Conservation (phyloP, 2,329 filamentous ascomycete species). For the Coleophoma eucalyptorum region DNA sequence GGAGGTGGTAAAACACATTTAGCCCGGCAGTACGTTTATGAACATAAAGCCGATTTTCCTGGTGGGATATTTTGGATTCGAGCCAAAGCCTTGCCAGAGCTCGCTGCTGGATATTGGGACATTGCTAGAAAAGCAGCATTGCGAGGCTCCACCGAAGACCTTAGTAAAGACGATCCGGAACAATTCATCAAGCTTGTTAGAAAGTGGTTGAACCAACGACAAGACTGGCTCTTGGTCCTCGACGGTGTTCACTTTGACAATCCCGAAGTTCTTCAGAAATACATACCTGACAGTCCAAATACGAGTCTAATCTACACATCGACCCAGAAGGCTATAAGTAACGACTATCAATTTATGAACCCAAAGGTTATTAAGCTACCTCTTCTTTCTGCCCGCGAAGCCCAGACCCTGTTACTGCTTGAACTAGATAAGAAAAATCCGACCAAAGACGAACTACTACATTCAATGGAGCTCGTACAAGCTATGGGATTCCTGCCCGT, state of each 20-base stretch:
- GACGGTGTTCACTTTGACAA: conserved; percentile 62
- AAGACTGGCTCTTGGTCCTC: conserved; percentile 65
- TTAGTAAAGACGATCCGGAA: conserved; percentile 26
- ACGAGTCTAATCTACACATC: conserved; percentile 68
- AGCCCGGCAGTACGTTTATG: conserved; percentile 63
- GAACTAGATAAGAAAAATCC: conserved; percentile 58
- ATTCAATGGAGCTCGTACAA: conserved; percentile 58
- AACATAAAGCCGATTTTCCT: conserved; percentile 53
- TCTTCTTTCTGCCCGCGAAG: conserved; percentile 51
- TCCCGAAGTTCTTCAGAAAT: conserved; percentile 49
- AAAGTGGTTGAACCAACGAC: conserved; percentile 55
- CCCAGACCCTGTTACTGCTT: conserved; percentile 55
- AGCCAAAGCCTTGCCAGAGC: conserved; percentile 54
- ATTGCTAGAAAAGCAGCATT: conserved; percentile 56
- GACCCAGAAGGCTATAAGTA: conserved; percentile 52
- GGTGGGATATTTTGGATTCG: conserved; percentile 70
- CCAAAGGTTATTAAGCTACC: conserved; percentile 53
- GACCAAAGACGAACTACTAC: conserved; percentile 47
- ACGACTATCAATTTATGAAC: conserved; percentile 55
- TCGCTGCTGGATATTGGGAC: conserved; percentile 60
- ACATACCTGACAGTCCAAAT: conserved; percentile 60
- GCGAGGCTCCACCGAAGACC: conserved; percentile 29
- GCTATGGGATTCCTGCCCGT: conserved; percentile 62
- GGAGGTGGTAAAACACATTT: conserved; percentile 68
- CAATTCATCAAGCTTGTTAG: conserved; percentile 54